phyloP scores from a whole-genome alignment of 805 yeast species.

The Myxozyma udenii region DNA sequence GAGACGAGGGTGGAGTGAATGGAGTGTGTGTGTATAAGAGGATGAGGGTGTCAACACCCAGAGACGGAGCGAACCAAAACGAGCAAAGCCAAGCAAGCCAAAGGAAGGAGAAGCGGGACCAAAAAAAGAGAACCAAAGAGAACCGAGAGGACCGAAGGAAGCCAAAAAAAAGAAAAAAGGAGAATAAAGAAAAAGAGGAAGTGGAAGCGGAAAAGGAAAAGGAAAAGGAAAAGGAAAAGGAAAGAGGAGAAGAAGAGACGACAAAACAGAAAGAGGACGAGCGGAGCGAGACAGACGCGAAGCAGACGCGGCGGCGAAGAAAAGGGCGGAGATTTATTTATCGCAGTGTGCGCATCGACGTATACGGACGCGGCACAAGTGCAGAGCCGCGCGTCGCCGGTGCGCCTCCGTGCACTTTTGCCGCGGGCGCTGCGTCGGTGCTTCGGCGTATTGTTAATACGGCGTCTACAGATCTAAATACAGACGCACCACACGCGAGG shows the following conservation, averaged over 20 bases:
- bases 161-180: not conserved
- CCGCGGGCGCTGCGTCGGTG: no score
- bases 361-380: not conserved
- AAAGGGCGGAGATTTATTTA: not conserved
- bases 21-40: not conserved
- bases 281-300: not conserved
- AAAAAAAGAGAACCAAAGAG: not conserved
- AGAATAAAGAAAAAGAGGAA: constrained; percentile 1
- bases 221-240: not conserved
- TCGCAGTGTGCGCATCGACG: not conserved
- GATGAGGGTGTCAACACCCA: not conserved
- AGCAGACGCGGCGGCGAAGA: not conserved
- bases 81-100: no score
- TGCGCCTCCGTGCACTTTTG: no score
- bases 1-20: not conserved
- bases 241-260: not conserved
- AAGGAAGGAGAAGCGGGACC: not conserved
- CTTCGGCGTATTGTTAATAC: no score
- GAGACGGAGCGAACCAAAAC: not conserved
- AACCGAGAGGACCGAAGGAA: no score
- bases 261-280: not conserved
- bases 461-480: no score
- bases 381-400: not conserved
- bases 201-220: not conserved
- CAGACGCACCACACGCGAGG: no score